Evolutionary conservation across 768 basidiomycete species (phyloP).

Genomic region (Termitomyces sp.): DNA sequence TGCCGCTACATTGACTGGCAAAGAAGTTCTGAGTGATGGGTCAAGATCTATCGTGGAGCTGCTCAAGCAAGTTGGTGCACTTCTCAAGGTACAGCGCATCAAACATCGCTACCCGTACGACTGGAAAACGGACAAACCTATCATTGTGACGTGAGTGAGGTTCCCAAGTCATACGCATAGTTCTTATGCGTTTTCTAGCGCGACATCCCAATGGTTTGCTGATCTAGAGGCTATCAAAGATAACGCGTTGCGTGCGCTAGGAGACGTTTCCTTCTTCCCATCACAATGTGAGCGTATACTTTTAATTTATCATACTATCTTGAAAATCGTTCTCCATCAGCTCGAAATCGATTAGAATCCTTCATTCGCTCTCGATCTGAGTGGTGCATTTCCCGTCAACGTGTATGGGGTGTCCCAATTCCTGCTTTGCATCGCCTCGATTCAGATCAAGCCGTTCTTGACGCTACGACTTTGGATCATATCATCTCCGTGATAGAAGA

Average conservation of each 20-base stretch:
- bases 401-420: constrained; percentile 97
- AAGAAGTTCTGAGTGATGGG: constrained; percentile 71
- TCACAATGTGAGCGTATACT: constrained; percentile 46
- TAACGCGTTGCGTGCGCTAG: constrained; percentile 61
- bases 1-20: constrained; percentile 49
- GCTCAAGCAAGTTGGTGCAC: constrained; percentile 45
- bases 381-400: constrained; percentile 98
- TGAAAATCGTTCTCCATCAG: constrained; percentile 31
- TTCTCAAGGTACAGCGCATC: constrained; percentile 65
- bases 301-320: not conserved
- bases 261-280: constrained; percentile 73
- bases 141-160: constrained; percentile 74
- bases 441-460: constrained; percentile 61
- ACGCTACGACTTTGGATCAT: constrained; percentile 58
- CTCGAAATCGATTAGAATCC: constrained; percentile 81
- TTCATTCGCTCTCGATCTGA: constrained; percentile 87
- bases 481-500: constrained; percentile 69
- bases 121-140: constrained; percentile 91
- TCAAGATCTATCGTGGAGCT: constrained; percentile 60
- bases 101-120: constrained; percentile 94
- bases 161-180: not conserved
- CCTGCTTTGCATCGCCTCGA: constrained; percentile 72
- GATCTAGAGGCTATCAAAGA: constrained; percentile 83
- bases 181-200: constrained; percentile 34
- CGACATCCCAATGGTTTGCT: constrained; percentile 98